phyloP scores from a whole-genome alignment of 306 rosid species.

The Begonia fuchsioides region DNA sequence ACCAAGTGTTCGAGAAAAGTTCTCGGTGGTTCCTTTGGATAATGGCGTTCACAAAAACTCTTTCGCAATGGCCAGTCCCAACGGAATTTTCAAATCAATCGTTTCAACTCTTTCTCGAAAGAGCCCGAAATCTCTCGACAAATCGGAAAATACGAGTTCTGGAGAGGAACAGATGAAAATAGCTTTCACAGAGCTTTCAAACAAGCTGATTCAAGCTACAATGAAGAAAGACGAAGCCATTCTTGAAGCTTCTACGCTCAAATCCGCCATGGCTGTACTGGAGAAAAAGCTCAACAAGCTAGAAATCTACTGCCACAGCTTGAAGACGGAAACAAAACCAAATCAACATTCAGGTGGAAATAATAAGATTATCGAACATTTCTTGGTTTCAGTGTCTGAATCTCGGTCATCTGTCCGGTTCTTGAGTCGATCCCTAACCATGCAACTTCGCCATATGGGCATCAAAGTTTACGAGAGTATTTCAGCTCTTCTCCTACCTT shows the following conservation, averaged over 20 bases:
- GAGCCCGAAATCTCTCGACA: constrained; percentile 42
- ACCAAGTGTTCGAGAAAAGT: constrained; percentile 68
- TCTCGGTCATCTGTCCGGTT: constrained; percentile 46
- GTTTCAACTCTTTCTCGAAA: constrained; percentile 50
- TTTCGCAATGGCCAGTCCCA: constrained; percentile 50
- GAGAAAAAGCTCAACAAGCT: constrained; percentile 91
- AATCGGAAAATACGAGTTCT: constrained; percentile 9
- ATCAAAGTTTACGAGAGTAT: constrained; percentile 52
- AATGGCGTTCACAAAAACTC: constrained; percentile 21
- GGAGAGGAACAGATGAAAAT: constrained; percentile 82
- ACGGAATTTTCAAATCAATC: constrained; percentile 58
- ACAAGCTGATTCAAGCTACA: constrained; percentile 60
- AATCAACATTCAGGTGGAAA: not conserved
- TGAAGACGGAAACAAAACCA: constrained; percentile 12
- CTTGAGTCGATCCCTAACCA: constrained; percentile 50
- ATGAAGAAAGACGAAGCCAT: constrained; percentile 68
- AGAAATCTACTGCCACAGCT: constrained; percentile 53
- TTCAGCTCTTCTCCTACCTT: constrained; percentile 49
- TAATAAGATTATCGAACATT: constrained; percentile 30
- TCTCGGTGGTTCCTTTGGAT: constrained; percentile 70
- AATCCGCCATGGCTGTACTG: constrained; percentile 59
- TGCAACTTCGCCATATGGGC: constrained; percentile 73
- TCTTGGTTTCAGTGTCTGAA: constrained; percentile 54
- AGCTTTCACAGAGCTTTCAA: constrained; percentile 76
- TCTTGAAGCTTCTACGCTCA: constrained; percentile 65